Base-by-base conservation (phyloP, 2,329 filamentous ascomycete genomes). In the Calonectria pseudoreteaudii region DNA sequence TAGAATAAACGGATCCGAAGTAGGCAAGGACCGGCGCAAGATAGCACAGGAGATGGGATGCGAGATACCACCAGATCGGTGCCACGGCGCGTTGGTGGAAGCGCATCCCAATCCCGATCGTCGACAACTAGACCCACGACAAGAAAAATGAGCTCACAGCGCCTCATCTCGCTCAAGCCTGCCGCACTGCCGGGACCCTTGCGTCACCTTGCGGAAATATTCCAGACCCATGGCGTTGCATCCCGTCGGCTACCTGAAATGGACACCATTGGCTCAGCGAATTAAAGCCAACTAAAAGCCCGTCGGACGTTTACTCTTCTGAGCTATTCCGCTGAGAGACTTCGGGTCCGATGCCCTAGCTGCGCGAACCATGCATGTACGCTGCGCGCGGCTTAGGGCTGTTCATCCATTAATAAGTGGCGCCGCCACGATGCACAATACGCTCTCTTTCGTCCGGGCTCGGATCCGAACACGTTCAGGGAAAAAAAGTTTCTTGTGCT, bases 121-220 rank as follows among this genome's bases (percentile, higher is more conserved):
- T 30, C 36, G 26, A 44, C 62, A 62, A 26, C 23, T 26, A 18
- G 49, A 56, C 73, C n/a, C 67, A 28, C 52, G 62, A 49, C 53
- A 30, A 72, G 23, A 31, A 47, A 16, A 68, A 13, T 41, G 58
- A 62, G 20, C 7, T 52, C 58, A 66, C 68, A 66, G 38, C 38
- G 49, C 58, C 31, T 70, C 76, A 77, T 77, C 69, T 74, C 71
- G 75, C 69, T 76, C 58, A 34, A 36, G 66, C 30, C 60, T 71
- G 69, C 69, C 69, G 69, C 62, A 31, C 50, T 49, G 50, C 66
- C 58, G 47, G 18, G 9, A 68, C 31, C 58, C 66, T 58, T 53
- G 49, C 30, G 44, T 47, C n/a, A 23, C 44, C 20, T n/a, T 28
- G 31, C 58, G 44, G 66, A 60, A 49, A 58, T 56, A 49, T 28